Evolutionary conservation across 371 early-diverging fungal species (phyloP), one percentile per base, ranked within the genome.

Genomic region (Homolaphlyctis polyrhiza): DNA sequence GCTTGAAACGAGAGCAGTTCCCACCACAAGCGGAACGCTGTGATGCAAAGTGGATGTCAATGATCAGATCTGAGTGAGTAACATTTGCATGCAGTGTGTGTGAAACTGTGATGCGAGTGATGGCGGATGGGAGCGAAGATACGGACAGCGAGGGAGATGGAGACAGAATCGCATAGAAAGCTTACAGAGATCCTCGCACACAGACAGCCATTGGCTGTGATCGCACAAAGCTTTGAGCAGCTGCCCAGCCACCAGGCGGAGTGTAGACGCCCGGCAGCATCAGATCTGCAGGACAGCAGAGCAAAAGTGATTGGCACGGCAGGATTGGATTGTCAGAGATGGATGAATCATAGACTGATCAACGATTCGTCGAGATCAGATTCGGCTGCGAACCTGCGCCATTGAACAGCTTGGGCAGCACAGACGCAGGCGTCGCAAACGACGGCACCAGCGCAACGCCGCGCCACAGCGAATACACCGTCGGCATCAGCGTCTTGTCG

Each of bases 261-360:
- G 61, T 25, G n/a, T 67, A 57, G 25, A 76, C 73, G 16, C 76
- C 76, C 5, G 76, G 76, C 32, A 71, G 63, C 76, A 76, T 76
- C 57, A 76, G 60, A 66, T 76, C 76, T 62, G 54, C 18, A 1
- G 49, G 16, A 35, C 18, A 3, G 39, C 39, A 39, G 39, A 18
- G 11, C n/a, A n/a, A n/a, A n/a, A n/a, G n/a, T n/a, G n/a, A n/a
- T n/a, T n/a, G n/a, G n/a, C n/a, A n/a, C n/a, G n/a, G n/a, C n/a
- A n/a, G n/a, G n/a, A n/a, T n/a, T n/a, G n/a, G n/a, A n/a, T n/a
- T n/a, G n/a, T n/a, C n/a, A n/a, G n/a, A n/a, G n/a, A n/a, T n/a
- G n/a, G n/a, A n/a, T n/a, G n/a, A n/a, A n/a, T 45, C 45, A 45
- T 45, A 45, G 16, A 45, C 23, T 45, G 18, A 45, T 45, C 23